phyloP scores from a whole-genome alignment of 2,329 filamentous ascomycete species.

The Chrysoporthe austroafricana region DNA sequence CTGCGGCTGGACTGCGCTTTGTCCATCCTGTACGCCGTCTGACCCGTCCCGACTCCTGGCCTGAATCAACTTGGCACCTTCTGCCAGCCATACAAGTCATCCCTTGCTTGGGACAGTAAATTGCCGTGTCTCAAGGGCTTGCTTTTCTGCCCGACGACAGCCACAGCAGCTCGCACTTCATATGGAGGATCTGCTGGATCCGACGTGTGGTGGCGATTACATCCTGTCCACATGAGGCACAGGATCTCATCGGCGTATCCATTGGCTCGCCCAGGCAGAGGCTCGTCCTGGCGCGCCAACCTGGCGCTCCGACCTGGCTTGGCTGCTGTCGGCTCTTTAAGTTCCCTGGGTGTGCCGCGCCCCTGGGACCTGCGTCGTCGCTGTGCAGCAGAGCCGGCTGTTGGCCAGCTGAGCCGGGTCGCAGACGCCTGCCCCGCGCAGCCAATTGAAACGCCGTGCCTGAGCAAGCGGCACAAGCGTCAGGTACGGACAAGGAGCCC shows the following conservation, averaged over 20 bases:
- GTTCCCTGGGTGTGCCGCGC: not conserved
- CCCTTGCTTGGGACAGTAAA: constrained; percentile 8
- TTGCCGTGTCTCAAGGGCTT: constrained; percentile 9
- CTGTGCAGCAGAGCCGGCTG: not conserved
- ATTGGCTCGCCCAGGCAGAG: not conserved
- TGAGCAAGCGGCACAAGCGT: constrained; percentile 25
- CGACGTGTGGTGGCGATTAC: not conserved
- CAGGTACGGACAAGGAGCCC: constrained; percentile 17
- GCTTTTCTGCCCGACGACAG: not conserved
- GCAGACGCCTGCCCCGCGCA: constrained; percentile 24
- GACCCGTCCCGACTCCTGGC: not conserved
- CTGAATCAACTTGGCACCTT: constrained; percentile 2
- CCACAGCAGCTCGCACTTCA: not conserved
- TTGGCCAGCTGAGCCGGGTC: constrained; percentile 14
- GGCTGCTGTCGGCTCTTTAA: not conserved
- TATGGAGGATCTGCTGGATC: not conserved
- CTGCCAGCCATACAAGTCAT: not conserved
- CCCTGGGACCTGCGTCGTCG: constrained; percentile 15
- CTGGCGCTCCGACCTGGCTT: not conserved
- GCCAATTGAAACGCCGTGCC: constrained; percentile 28
- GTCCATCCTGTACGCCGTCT: not conserved
- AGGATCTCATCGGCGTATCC: too few species aligned
- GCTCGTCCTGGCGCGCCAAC: not conserved
- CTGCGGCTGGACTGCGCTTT: not conserved
- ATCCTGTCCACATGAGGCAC: not conserved